Percentiles rank a stretch among this genome's conserved stretches.
phyloP scores from a whole-genome alignment of 2,329 filamentous ascomycete species.

The Didymella glomerata region DNA sequence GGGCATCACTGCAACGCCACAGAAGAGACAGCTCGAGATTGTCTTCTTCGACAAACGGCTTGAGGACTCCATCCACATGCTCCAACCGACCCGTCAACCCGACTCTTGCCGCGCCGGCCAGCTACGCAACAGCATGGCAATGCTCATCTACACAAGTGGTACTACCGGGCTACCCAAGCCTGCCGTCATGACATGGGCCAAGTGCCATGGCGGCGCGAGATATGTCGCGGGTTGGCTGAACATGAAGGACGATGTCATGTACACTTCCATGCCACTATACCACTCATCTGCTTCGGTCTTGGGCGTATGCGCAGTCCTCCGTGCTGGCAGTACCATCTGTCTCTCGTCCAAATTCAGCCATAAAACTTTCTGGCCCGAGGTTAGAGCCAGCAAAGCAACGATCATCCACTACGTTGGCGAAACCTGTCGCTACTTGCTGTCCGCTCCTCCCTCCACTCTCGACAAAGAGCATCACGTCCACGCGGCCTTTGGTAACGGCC shows the following conservation, averaged over 20 bases:
- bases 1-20: conserved; percentile 21
- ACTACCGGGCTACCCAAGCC: conserved; percentile 51
- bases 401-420: conserved; percentile 53
- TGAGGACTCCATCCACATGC: conserved; percentile 37
- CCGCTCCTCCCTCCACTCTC: conserved; percentile 41
- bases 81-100: conserved; percentile 42
- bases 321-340: conserved; percentile 40
- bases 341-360: conserved; percentile 46
- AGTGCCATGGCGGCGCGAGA: conserved; percentile 31
- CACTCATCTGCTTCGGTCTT: conserved; percentile 46
- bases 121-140: conserved; percentile 41
- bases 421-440: conserved; percentile 50
- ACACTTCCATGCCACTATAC: conserved; percentile 53
- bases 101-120: conserved; percentile 39
- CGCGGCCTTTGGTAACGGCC: conserved; percentile 52
- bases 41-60: conserved; percentile 44
- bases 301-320: conserved; percentile 39
- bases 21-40: conserved; percentile 37
- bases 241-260: conserved; percentile 44
- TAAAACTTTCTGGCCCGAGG: conserved; percentile 52
- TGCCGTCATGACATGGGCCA: conserved; percentile 44
- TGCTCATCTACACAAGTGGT: conserved; percentile 52
- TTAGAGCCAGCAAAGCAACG: conserved; percentile 47
- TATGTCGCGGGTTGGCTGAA: conserved; percentile 36
- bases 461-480: conserved; percentile 47